Conservation (phyloP, 1,284 basidiomycete species). For the Athelia sp. region DNA sequence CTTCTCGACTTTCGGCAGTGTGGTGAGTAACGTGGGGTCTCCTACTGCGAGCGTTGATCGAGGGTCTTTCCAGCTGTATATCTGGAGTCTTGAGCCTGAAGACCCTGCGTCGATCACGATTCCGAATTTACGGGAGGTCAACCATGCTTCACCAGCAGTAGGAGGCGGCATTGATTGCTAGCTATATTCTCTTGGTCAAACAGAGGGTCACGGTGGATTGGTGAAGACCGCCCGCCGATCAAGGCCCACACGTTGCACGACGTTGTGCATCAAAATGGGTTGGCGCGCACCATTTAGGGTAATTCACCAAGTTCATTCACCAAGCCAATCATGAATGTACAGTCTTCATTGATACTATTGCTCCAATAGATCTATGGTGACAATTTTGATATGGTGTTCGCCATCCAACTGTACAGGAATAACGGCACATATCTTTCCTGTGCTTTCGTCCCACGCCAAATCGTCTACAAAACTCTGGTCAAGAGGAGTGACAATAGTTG, state of each 20-base stretch:
- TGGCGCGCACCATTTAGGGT: not conserved
- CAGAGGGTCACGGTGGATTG: not conserved
- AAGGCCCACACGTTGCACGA: not conserved
- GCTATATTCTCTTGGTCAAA: not conserved
- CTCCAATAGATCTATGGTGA: too few relatives aligned
- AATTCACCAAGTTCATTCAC: not conserved
- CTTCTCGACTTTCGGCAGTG: constrained; percentile 86
- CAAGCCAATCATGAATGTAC: too few relatives aligned
- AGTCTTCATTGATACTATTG: too few relatives aligned
- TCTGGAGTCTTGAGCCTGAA: constrained; percentile 92
- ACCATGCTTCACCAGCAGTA: constrained; percentile 63
- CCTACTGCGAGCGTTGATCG: constrained; percentile 43
- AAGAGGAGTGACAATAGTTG: too few relatives aligned
- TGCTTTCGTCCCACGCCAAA: too few relatives aligned
- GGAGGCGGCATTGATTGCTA: constrained; percentile 67
- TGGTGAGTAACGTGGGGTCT: constrained; percentile 38
- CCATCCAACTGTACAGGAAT: not conserved
- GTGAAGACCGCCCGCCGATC: not conserved
- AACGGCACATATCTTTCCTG: too few relatives aligned
- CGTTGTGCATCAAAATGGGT: not conserved
- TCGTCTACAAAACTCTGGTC: too few relatives aligned
- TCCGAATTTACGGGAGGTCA: constrained; percentile 81
- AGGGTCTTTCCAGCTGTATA: constrained; percentile 95
- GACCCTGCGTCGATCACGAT: constrained; percentile 98
- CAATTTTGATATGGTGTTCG: constrained; percentile 7